These are phyloP conservation scores for Zygosaccharomyces sapae DNA, from an alignment of 1,139 yeast species.

Conservation along the genomic window DNA sequence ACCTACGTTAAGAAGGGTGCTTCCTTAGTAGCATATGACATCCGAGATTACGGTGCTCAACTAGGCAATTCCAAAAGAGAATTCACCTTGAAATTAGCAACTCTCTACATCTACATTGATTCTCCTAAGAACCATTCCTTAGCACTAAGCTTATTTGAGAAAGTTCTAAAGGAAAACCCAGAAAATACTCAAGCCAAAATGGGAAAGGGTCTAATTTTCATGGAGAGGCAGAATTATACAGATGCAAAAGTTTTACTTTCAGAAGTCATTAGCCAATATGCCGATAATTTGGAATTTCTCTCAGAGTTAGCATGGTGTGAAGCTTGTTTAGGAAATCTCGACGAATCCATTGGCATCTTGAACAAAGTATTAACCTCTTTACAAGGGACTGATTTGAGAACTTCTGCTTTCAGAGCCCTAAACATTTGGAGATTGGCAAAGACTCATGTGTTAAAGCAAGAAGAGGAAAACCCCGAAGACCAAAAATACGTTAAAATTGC, in stretches of 20 bases:
- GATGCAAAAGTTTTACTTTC: conserved; percentile 53
- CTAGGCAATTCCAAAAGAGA: conserved; percentile 55
- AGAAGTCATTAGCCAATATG: conserved; percentile 47
- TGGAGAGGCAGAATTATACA: conserved; percentile 56
- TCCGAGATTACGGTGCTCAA: conserved; percentile 45
- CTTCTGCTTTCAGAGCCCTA: conserved; percentile 55
- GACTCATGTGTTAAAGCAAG: conserved; percentile 43
- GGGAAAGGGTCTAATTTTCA: conserved; percentile 75
- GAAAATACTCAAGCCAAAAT: conserved; percentile 58
- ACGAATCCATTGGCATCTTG: conserved; percentile 54
- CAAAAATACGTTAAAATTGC: conserved; percentile 37
- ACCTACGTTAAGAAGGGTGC: conserved; percentile 62
- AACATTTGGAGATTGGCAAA: conserved; percentile 71
- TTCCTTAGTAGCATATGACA: conserved; percentile 48
- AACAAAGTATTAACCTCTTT: conserved; percentile 42
- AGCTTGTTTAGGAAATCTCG: conserved; percentile 49
- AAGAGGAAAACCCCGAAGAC: conserved; percentile 24
- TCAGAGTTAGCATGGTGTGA: conserved; percentile 80
- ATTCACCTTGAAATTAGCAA: conserved; percentile 64
- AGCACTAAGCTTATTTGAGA: conserved; percentile 69
- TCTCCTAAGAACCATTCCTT: conserved; percentile 81
- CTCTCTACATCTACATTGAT: conserved; percentile 75
- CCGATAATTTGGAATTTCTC: conserved; percentile 57
- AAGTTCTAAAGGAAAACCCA: conserved; percentile 51
- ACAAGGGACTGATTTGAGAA: conserved; percentile 49